Base-by-base conservation (phyloP, 208 protist genomes). In the Trypanosoma cruzi region DNA sequence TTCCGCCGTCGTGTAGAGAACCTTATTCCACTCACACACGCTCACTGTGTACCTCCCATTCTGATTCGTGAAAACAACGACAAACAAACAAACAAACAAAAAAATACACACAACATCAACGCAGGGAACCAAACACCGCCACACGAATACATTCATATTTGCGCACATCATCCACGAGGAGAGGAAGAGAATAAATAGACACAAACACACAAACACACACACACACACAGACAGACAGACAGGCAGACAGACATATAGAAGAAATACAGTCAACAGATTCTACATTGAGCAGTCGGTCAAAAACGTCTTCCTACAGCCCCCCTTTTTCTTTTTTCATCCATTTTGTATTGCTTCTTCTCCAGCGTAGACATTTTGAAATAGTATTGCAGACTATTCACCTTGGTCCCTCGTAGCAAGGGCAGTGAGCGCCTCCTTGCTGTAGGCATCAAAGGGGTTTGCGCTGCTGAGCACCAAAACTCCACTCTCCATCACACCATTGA, bases 401-500 rank as follows among this genome's bases (percentile, higher is more conserved):
- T 29, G 1, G 26, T 10, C 20, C 10, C 44, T 54, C n/a, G 18
- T 54, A 24, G 57, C 46, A 10, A 65, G 37, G 4, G 46, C 64
- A n/a, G 49, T 44, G 7, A 84, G 24, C 1, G 29, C 20, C 18
- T 81, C 73, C 37, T 64, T 78, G 34, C 42, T 61, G 58, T 92
- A 90, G 29, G 73, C 86, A 31, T 86, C 80, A 78, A 95, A 95
- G 1, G 90, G 90, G 2, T 76, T 75, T 34, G 67, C 63, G 29
- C 71, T 60, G 44, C 80, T 90, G 7, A 96, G 77, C 24, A 94
- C 65, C 4, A 96, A 60, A 6, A 61, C 75, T 36, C 75, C 70
- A 42, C 81, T 68, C 14, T 96, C 88, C n/a, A 96, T 73, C 22
- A 93, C 79, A 48, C 90, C 90, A 79, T 94, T 92, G 54, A 96